phyloP scores from a whole-genome alignment of 305 asterid genomes.

The Euphrasia arctica region DNA sequence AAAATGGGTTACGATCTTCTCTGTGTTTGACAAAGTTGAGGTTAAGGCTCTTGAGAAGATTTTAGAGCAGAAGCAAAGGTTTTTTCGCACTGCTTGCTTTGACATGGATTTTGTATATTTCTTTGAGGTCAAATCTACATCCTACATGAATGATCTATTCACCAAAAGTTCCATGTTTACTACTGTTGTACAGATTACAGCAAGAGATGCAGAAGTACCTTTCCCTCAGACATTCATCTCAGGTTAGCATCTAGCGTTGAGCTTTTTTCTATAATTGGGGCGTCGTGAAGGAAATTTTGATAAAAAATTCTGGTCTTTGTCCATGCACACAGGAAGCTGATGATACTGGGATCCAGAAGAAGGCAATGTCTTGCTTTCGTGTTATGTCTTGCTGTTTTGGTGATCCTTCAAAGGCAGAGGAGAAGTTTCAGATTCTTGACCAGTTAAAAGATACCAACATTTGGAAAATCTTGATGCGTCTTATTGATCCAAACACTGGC shows the following conservation, averaged over 20 bases:
- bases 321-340: conserved; percentile 59
- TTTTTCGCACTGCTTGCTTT: conserved; percentile 30
- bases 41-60: conserved; percentile 92
- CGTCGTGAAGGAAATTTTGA: conserved; percentile 21
- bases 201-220: conserved; percentile 91
- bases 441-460: conserved; percentile 76
- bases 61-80: conserved; percentile 96
- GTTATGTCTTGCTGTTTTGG: conserved; percentile 79
- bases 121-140: conserved; percentile 1
- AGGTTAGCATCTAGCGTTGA: conserved; percentile 48
- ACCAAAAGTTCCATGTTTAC: conserved; percentile 16
- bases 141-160: conserved; percentile 13
- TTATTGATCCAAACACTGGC: conserved; percentile 72
- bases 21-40: conserved; percentile 84
- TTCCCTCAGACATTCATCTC: conserved; percentile 59
- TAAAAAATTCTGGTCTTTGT: conserved; percentile 27
- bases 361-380: conserved; percentile 66
- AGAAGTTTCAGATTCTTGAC: conserved; percentile 72
- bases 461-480: conserved; percentile 60
- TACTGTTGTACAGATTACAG: conserved; percentile 58
- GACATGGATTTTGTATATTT: conserved; percentile 20
- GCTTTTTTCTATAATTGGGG: conserved; percentile 24
- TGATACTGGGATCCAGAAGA: conserved; percentile 68
- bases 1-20: conserved; percentile 70
- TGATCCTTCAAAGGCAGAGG: conserved; percentile 81